These are phyloP conservation scores for Aureobasidium sp. DNA, from an alignment of 2,329 filamentous ascomycete genomes.

Conservation along the genomic window DNA sequence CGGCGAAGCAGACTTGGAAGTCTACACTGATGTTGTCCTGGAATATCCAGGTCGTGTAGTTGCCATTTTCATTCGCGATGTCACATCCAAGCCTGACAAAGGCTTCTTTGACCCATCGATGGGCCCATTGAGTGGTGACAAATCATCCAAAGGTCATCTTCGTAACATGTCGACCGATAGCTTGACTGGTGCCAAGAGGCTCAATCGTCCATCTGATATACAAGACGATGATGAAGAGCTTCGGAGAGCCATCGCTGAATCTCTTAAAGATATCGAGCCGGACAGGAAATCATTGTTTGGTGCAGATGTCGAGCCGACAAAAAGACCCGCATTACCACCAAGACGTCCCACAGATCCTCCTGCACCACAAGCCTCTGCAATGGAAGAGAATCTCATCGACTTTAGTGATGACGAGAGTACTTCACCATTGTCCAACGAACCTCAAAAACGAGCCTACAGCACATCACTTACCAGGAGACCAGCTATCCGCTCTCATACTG, in stretches of 20 bases:
- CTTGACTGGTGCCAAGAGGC: constrained; percentile 25
- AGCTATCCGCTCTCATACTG: background rate
- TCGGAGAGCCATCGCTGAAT: constrained; percentile 41
- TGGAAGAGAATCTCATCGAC: constrained; percentile 39
- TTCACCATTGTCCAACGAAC: background rate
- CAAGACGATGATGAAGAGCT: constrained; percentile 43
- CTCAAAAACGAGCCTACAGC: background rate
- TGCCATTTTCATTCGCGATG: constrained; percentile 89
- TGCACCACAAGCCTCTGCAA: constrained; percentile 20
- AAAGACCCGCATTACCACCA: constrained; percentile 31
- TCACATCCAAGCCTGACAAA: constrained; percentile 68
- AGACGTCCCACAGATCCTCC: constrained; percentile 26
- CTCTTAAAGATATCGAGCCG: constrained; percentile 37
- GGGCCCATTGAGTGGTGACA: constrained; percentile 28
- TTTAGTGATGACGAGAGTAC: constrained; percentile 38
- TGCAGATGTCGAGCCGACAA: constrained; percentile 14
- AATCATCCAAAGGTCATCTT: constrained; percentile 18
- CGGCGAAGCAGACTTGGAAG: constrained; percentile 92
- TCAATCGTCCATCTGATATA: constrained; percentile 27
- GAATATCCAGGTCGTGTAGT: constrained; percentile 76
- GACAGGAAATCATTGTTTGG: constrained; percentile 9
- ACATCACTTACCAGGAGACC: background rate
- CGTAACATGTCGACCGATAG: constrained; percentile 26
- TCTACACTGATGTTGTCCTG: constrained; percentile 88
- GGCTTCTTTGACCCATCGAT: constrained; percentile 70